Percentiles rank a stretch among this genome's conserved stretches.
Evolutionary conservation across 2,329 filamentous ascomycete species (phyloP).

Genomic region (Venturia carpophila): DNA sequence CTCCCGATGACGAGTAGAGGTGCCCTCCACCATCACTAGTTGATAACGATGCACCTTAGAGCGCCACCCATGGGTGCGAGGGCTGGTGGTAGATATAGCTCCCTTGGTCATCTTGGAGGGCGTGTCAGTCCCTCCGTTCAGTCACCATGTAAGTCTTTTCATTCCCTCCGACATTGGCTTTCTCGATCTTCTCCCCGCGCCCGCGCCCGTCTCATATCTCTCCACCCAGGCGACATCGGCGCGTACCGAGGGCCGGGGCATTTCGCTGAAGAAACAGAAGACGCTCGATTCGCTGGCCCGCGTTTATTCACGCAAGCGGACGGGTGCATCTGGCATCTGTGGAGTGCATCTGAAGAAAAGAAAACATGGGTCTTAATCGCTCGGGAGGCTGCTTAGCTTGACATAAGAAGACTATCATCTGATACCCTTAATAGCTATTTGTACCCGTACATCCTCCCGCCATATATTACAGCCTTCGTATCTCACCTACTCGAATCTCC

Average conservation of each 20-base stretch:
- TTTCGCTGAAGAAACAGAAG: background rate
- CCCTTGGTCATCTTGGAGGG: background rate
- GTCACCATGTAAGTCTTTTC: background rate
- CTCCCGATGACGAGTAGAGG: slow-evolving; percentile 10
- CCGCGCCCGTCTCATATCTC: too few relatives aligned
- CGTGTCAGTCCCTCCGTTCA: background rate
- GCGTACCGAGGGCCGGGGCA: background rate
- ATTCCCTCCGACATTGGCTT: background rate
- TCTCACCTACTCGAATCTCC: background rate
- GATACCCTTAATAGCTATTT: background rate
- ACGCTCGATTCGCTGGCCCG: background rate
- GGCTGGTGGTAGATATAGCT: slow-evolving; percentile 1
- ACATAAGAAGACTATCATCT: background rate
- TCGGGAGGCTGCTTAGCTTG: background rate
- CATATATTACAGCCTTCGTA: background rate
- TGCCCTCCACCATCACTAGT: background rate
- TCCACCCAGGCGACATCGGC: background rate
- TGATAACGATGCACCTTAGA: slow-evolving; percentile 6
- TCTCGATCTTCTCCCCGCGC: background rate
- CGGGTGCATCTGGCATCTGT: background rate
- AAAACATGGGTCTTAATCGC: slow-evolving; percentile 9
- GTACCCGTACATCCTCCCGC: background rate
- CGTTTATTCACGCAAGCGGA: background rate
- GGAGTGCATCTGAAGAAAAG: slow-evolving; percentile 1
- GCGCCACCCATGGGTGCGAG: background rate